Base-by-base conservation (phyloP, 805 yeast genomes). In the Lipomyces yamadae region DNA sequence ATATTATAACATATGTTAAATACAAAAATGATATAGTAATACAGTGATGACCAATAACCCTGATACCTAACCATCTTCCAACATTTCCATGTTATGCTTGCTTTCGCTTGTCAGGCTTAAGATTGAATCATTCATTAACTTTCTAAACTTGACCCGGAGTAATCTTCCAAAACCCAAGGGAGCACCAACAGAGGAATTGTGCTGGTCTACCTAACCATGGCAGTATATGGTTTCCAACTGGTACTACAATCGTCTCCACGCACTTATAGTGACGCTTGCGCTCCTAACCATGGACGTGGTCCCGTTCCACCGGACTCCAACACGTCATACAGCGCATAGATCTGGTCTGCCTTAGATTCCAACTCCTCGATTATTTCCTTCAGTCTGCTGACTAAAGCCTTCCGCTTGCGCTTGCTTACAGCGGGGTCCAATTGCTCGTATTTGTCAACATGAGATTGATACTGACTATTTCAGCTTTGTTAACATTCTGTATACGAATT, bases 281-380 rank as follows among this genome's bases (percentile, higher is more conserved):
- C 48, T 42, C 48, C 48, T 13, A 42, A 15, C 48, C 48, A 42
- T 42, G 48, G 48, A 42, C 48, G 24, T 8, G 48, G 48, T n/a
- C 48, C 29, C 18, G n/a, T 15, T 42, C 48, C 48, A 5, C 8
- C n/a, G 29, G 48, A 42, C 33, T 68, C 68, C n/a, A 67, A 35
- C 10, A 69, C 68, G 42, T 71, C 73, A 34, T 71, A 64, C 35
- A 71, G 57, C 13, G 73, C 67, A 54, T 71, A 71, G 6, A 71
- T 71, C 54, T 71, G 73, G 37, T 71, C 73, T 2, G 73, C 69
- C 55, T 71, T 71, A 45, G 10, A 55, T 45, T 71, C 73, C 29
- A 71, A 56, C 15, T 45, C 64, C 35, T 66, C 72, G 4, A 69
- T 59, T 5, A 63, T 50, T 30, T 48, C 58, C 50, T 56, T 65